phyloP scores from a whole-genome alignment of 2,329 filamentous ascomycete genomes.

The Nemania sp. region DNA sequence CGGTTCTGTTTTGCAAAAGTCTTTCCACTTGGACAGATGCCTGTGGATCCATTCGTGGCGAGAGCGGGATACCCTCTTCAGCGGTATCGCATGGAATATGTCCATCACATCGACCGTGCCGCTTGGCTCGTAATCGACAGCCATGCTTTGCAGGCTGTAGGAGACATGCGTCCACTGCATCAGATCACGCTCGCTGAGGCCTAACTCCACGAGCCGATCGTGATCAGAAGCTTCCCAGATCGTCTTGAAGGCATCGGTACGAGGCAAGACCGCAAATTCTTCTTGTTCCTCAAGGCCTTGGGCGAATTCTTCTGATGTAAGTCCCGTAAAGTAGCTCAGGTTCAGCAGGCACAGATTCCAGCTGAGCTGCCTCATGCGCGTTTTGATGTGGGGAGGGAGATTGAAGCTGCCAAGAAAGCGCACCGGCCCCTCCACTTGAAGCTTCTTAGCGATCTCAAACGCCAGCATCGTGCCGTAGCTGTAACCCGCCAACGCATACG shows the following conservation, averaged over 20 bases:
- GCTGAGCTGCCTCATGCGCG: constrained; percentile 44
- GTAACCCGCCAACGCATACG: constrained; percentile 57
- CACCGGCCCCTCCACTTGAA: constrained; percentile 45
- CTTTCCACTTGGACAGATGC: constrained; percentile 41
- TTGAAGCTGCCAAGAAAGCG: constrained; percentile 51
- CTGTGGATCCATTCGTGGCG: constrained; percentile 39
- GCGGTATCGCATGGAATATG: constrained; percentile 46
- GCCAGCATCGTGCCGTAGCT: constrained; percentile 53
- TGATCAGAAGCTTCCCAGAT: constrained; percentile 32
- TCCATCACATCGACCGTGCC: constrained; percentile 45
- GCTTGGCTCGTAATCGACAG: constrained; percentile 47
- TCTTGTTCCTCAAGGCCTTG: constrained; percentile 31
- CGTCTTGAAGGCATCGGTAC: background rate
- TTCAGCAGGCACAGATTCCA: constrained; percentile 46
- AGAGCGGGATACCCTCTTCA: constrained; percentile 34
- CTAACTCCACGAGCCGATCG: constrained; percentile 34
- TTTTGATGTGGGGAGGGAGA: constrained; percentile 52
- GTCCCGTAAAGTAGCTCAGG: constrained; percentile 45
- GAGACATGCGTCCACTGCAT: constrained; percentile 44
- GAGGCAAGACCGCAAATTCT: background rate
- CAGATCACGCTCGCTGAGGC: constrained; percentile 32
- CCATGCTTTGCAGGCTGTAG: constrained; percentile 43
- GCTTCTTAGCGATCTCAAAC: constrained; percentile 53
- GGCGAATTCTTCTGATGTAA: constrained; percentile 42
- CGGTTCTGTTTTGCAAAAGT: constrained; percentile 34